Conservation (phyloP, 257 asterid species). For the Eucommia ulmoides region DNA sequence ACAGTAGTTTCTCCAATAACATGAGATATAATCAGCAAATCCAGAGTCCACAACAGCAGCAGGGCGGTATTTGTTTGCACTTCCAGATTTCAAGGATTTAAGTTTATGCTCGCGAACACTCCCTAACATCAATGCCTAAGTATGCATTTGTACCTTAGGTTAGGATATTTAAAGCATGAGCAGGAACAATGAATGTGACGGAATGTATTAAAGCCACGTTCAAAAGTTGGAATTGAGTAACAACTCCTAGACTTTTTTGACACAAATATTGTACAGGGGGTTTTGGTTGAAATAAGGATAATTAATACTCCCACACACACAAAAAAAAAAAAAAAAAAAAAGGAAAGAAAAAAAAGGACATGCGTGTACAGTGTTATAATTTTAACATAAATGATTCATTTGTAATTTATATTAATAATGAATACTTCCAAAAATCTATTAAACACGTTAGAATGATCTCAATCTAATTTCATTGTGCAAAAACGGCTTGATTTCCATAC, state of each 20-base stretch:
- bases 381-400: not conserved
- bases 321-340: not conserved
- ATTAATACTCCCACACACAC: not conserved
- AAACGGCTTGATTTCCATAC: slow-evolving; percentile 27
- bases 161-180: too few species aligned
- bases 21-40: not conserved
- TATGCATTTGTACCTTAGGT: too few species aligned
- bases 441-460: not conserved
- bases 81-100: too few species aligned
- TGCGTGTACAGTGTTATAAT: not conserved
- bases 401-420: not conserved
- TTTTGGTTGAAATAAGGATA: too few species aligned
- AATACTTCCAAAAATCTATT: not conserved
- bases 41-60: not conserved
- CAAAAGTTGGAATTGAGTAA: too few species aligned
- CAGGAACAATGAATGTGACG: too few species aligned
- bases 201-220: too few species aligned
- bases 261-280: too few species aligned
- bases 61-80: not conserved
- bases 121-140: not conserved
- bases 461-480: slow-evolving; percentile 2
- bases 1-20: not conserved
- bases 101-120: too few species aligned
- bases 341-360: not conserved
- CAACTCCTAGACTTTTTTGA: too few species aligned